Evolutionary conservation across 2,329 filamentous ascomycete species (phyloP), one percentile per base, ranked within the genome.

Genomic region (Penicillium corylophilum): DNA sequence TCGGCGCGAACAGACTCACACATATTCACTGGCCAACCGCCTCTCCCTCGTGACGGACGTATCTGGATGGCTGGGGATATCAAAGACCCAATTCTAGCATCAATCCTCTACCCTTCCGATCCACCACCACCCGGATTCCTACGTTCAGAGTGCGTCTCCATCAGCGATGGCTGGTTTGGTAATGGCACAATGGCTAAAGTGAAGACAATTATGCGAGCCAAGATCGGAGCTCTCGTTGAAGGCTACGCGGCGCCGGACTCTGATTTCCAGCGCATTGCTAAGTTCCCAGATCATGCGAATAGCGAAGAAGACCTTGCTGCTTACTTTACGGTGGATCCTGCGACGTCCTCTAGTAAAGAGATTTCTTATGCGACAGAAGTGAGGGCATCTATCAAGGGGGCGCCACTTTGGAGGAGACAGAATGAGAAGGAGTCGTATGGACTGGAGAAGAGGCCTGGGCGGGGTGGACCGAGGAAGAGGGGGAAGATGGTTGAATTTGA

Each of bases 41-140:
- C 80, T 2, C 83, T 93, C 48, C 83, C 84, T 15, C 82, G 83
- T 1, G 91, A 96, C 64, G 91, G 91, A 35, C 94, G 94, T 64
- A 86, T 94, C 44, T 99, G 91, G 88, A 94, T 97, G 76, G 82
- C 95, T 23, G 95, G 91, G 74, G 94, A 99, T 69, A 87, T 97
- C 48, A 87, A 84, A 0, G 93, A 97, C 63, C 89, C 90, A 0
- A 66, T 92, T 1, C 77, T 97, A 1, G 77, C 1, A 71, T 77
- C 10, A 74, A 43, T 96, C 3, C 78, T 96, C 35, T 80, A 85
- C 18, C 81, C 83, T 0, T 77, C 85, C 0, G 78, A 83, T 5
- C 66, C 79, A 2, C 68, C 59, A 2, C 72, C 61, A 24, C 71
- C 74, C 3, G n/a, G n/a, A n/a, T 77, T 82, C 50, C 72, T 88